phyloP scores from a whole-genome alignment of 805 yeast genomes.

The Hanseniaspora jakobsenii region DNA sequence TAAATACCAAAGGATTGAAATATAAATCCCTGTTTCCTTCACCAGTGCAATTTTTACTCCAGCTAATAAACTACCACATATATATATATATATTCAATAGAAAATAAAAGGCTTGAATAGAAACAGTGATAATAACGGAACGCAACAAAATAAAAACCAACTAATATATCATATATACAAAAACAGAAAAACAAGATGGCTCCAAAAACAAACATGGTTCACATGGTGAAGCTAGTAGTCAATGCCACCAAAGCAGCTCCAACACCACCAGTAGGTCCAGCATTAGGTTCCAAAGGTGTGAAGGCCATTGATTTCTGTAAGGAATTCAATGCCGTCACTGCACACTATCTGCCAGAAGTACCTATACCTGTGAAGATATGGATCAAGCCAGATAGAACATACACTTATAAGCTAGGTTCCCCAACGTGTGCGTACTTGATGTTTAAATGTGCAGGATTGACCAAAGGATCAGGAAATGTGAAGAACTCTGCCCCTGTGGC shows the following conservation, averaged over 20 bases:
- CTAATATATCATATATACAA: background rate
- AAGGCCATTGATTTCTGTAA: conserved; percentile 97
- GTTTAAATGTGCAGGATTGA: conserved; percentile 58
- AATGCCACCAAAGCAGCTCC: conserved; percentile 98
- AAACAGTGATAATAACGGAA: no score
- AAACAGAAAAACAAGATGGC: no score
- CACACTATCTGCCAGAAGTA: conserved; percentile 68
- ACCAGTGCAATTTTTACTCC: no score
- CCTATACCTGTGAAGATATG: conserved; percentile 81
- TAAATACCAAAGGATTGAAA: no score
- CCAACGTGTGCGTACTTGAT: conserved; percentile 87
- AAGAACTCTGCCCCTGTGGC: conserved; percentile 39
- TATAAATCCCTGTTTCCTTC: no score
- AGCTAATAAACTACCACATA: no score
- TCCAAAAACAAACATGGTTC: conserved; percentile 3
- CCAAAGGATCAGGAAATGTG: conserved; percentile 56
- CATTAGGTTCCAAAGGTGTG: conserved; percentile 94
- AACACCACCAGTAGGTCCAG: conserved; percentile 98
- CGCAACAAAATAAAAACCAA: no score
- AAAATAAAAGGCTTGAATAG: no score
- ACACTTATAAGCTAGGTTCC: conserved; percentile 71
- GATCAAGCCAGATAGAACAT: conserved; percentile 86
- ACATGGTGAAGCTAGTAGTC: conserved; percentile 71
- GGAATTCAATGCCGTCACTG: conserved; percentile 95
- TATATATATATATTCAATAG: no score